These are phyloP conservation scores for Gypsophila paniculata DNA, from an alignment of 179 eudicot genomes.

Conservation along the genomic window DNA sequence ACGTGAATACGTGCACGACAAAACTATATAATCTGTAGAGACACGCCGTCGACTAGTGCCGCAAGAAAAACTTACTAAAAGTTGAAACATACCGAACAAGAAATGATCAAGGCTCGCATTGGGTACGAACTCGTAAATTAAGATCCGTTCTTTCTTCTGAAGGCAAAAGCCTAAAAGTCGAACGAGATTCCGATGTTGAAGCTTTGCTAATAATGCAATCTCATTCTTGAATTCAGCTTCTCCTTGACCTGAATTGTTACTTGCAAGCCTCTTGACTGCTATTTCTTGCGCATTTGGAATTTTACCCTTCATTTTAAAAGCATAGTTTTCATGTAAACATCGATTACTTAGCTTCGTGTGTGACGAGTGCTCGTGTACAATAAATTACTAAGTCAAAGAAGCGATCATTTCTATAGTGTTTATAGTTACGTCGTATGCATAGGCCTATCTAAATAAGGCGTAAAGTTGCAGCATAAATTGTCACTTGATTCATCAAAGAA, in stretches of 20 bases:
- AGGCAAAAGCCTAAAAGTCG: constrained; percentile 15
- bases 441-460: no score
- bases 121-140: constrained; percentile 12
- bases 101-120: constrained; percentile 19
- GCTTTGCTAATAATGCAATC: background rate
- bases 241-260: constrained; percentile 7
- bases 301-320: background rate
- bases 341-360: no score
- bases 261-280: constrained; percentile 20
- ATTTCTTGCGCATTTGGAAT: constrained; percentile 13
- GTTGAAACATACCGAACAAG: constrained; percentile 7
- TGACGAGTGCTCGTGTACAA: no score
- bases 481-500: no score
- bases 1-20: no score
- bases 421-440: no score
- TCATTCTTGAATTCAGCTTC: constrained; percentile 18
- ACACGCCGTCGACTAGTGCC: no score
- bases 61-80: no score
- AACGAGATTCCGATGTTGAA: constrained; percentile 23
- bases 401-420: no score
- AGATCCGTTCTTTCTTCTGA: constrained; percentile 10
- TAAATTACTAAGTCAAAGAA: no score
- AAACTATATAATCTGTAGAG: no score
- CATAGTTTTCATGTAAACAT: no score
- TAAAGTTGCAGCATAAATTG: background rate